Evolutionary conservation across 1,284 basidiomycete species (phyloP), one percentile per base, ranked within the genome.

Genomic region (Neotropicomus parvogracilis): DNA sequence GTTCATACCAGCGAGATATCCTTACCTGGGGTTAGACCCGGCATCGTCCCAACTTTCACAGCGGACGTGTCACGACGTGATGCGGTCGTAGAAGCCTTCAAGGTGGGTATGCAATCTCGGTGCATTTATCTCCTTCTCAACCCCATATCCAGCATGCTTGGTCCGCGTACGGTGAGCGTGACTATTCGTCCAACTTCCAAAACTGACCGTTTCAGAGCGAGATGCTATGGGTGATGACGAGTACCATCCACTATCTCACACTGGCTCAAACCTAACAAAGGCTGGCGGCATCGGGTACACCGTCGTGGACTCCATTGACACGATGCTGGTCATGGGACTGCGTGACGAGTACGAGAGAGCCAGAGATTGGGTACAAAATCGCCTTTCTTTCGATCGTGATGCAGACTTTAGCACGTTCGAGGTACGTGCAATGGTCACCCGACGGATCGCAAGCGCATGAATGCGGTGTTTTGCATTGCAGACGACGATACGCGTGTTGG

Each of bases 371-470:
- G 78, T 97, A 16, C 75, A 73, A 21, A 73, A 77, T 21, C 73
- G 80, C 29, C 69, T 97, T 37, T 70, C 76, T 9, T 94, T 97
- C 62, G 85, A 95, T 31, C 75, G 83, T 11, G 84, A 93, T 59
- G 92, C 78, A 11, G 70, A 79, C 16, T 91, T 91, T 67, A 97
- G 88, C 66, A 93, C 91, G 0, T 98, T 98, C 59, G 95, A 98
- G 78, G 91, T 90, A 51, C 43, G 80, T 67, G 28, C 38, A 16
- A 38, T 29, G 24, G 17, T 36, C 26, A 27, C 21, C 32, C 33
- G 17, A 38, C 17, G 13, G 34, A 8, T 8, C n/a, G 29, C 20
- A 14, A 20, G 14, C 16, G 14, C 31, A 50, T 48, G 27, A 47
- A 51, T 39, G 33, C 11, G 35, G 36, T 42, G 42, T 52, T 40